Base-by-base conservation (phyloP, 1,284 basidiomycete genomes). In the Ganoderma boninense region DNA sequence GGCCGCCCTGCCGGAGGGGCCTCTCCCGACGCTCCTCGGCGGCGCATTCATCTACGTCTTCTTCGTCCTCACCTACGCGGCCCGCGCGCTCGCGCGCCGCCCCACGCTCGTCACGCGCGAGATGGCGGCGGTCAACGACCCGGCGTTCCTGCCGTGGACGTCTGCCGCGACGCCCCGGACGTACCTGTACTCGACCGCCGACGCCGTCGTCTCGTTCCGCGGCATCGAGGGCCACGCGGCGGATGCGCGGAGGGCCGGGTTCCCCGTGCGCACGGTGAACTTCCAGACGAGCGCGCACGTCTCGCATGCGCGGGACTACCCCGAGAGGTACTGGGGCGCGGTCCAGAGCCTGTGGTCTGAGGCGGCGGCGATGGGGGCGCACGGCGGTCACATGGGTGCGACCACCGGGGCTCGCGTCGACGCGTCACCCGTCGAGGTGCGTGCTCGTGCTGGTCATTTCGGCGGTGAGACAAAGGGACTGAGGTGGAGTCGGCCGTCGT, bases 251-350 rank as follows among this genome's bases (percentile, higher is more conserved):
- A 72, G 69, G 60, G 72, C 52, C 1, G 87, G 88, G 0, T 72
- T 82, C 44, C 76, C 82, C 61, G 83, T 86, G 5, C 76, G 74
- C 16, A 75, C 75, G 44, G 84, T 86, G 71, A 72, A 81, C 44
- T 90, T 86, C 69, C 83, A 83, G n/a, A 80, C 83, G 40, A 87
- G 85, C 16, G 77, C 80, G 13, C 89, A 91, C 77, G 89, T 90
- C n/a, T 81, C 84, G 1, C 89, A 90, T 79, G 86, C 86, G 16
- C 83, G 84, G 52, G 70, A 76, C 18, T 80, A 90, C 73, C 88
- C 88, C 0, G 80, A 82, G 65, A 73, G 81, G 57, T 89, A 88
- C 73, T 89, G 87, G 87, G 73, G 72, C 16, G 82, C 82, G 2
- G 79, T 87, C 0, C 75, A 75, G 67, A 73, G 72, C 14, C 49